These are phyloP conservation scores for Nicotiana tomentosiformis DNA, from an alignment of 257 asterid species.

Conservation along the genomic window DNA sequence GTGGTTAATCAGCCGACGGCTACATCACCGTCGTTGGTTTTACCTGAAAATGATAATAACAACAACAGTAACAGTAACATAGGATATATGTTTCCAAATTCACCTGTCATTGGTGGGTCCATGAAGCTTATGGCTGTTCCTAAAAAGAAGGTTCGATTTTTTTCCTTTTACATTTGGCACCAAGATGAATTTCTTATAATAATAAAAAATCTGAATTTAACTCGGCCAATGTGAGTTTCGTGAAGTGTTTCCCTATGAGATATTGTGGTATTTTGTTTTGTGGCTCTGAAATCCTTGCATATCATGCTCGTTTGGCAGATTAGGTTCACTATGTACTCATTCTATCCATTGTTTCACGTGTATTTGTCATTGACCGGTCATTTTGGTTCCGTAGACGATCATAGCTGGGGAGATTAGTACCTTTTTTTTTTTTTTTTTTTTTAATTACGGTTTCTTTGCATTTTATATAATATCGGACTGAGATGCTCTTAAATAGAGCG, in stretches of 20 bases:
- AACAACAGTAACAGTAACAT: neutral
- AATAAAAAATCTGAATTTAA: too few relatives aligned
- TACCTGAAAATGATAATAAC: constrained; percentile 42
- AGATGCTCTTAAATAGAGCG: too few relatives aligned
- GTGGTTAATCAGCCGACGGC: constrained; percentile 18
- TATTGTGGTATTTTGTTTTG: too few relatives aligned
- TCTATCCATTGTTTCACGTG: neutral
- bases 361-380: neutral
- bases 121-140: constrained; percentile 93
- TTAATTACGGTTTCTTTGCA: neutral
- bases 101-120: constrained; percentile 35
- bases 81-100: constrained; percentile 24
- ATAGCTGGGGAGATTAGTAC: neutral
- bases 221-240: neutral
- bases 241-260: neutral
- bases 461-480: neutral
- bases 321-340: neutral
- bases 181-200: neutral
- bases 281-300: neutral
- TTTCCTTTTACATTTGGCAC: too few relatives aligned
- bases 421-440: too few relatives aligned
- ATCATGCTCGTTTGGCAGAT: neutral
- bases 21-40: constrained; percentile 39
- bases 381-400: neutral
- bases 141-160: constrained; percentile 46